phyloP scores from a whole-genome alignment of 441 rosid genomes.

The Syzygium syzygioides region DNA sequence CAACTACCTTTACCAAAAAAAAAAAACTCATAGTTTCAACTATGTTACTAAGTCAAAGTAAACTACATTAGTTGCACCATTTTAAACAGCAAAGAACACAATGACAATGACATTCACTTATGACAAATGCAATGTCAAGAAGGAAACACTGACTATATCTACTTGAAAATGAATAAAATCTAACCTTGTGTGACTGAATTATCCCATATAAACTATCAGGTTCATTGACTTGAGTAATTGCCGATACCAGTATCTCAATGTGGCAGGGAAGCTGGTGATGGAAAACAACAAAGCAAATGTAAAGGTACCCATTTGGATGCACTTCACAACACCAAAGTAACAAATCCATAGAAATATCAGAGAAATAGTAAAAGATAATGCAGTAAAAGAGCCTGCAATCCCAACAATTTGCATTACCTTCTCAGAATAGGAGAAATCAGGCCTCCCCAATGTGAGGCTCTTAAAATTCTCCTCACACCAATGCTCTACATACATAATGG shows the following conservation, averaged over 20 bases:
- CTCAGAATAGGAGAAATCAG: slow-evolving; percentile 87
- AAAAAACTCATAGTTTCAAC: background rate
- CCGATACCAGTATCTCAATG: slow-evolving; percentile 81
- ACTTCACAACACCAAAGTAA: background rate
- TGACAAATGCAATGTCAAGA: background rate
- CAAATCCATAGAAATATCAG: background rate
- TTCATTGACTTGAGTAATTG: slow-evolving; percentile 88
- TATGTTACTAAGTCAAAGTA: background rate
- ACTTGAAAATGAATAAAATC: slow-evolving; percentile 10
- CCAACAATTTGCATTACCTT: slow-evolving; percentile 37
- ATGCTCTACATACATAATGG: slow-evolving; percentile 87
- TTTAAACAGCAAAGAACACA: background rate
- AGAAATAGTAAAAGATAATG: background rate
- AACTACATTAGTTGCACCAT: background rate
- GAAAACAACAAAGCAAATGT: slow-evolving; percentile 13
- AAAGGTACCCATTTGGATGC: background rate
- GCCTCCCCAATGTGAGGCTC: slow-evolving; percentile 69
- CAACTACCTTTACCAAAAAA: too few species aligned
- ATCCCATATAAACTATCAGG: slow-evolving; percentile 97
- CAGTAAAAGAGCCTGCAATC: background rate
- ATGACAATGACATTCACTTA: background rate
- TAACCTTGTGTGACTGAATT: slow-evolving; percentile 84
- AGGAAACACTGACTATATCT: background rate
- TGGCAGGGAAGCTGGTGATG: slow-evolving; percentile 64
- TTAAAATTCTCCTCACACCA: slow-evolving; percentile 96